Conservation (phyloP, 371 early-diverging fungal species). For the Mortierella polycephala region DNA sequence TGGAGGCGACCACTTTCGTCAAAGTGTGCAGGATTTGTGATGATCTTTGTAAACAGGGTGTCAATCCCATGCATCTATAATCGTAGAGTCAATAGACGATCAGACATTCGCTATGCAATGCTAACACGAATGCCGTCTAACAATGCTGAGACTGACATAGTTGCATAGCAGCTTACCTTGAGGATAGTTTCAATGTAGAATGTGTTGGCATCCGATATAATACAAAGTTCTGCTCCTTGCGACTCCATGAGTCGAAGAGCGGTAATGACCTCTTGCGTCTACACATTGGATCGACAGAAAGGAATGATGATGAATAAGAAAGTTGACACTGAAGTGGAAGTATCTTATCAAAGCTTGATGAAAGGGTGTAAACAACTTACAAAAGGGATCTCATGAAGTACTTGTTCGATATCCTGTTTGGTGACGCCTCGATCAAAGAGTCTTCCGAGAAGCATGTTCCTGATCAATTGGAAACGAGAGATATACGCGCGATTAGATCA, state of each 20-base stretch:
- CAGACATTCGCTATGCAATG: neutral
- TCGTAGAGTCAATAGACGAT: neutral
- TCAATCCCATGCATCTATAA: constrained; percentile 64
- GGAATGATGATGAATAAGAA: no score
- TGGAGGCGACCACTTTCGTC: constrained; percentile 64
- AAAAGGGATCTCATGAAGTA: constrained; percentile 67
- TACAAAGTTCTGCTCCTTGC: constrained; percentile 65
- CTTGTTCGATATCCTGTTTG: constrained; percentile 59
- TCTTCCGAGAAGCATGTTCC: constrained; percentile 61
- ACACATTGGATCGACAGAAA: neutral
- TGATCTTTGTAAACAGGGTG: constrained; percentile 66
- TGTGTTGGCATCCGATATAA: constrained; percentile 82
- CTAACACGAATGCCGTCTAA: neutral
- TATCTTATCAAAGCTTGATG: neutral
- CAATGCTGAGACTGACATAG: neutral
- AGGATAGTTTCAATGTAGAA: constrained; percentile 77
- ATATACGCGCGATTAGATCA: no score
- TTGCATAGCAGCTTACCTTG: constrained; percentile 54
- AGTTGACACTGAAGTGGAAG: no score
- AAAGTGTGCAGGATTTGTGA: constrained; percentile 77
- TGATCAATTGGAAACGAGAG: constrained; percentile 6
- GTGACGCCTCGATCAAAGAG: constrained; percentile 66
- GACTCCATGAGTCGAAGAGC: constrained; percentile 59
- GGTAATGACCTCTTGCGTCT: constrained; percentile 67
- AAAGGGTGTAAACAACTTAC: constrained; percentile 56